Percentiles rank a stretch among this genome's conserved stretches.
phyloP scores from a whole-genome alignment of 164 flowering plant species.

The Chimonanthus praecox region DNA sequence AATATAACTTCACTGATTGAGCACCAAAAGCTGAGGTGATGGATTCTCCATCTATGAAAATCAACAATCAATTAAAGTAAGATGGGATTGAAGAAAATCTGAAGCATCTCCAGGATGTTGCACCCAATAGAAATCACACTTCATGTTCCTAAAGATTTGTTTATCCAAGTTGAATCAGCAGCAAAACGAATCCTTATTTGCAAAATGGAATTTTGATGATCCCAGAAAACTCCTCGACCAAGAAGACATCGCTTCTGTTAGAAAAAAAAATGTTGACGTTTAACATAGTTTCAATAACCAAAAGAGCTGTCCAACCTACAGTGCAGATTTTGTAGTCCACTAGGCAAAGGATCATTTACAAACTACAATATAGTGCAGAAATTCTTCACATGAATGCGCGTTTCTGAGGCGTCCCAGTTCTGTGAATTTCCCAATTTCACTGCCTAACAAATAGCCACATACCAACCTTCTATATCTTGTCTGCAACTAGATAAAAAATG shows the following conservation, averaged over 20 bases:
- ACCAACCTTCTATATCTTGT: background rate
- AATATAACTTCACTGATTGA: background rate
- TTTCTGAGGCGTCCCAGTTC: background rate
- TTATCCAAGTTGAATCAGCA: background rate
- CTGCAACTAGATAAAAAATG: constrained; percentile 5
- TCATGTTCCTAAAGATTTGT: background rate
- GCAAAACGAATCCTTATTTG: background rate
- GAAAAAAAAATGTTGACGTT: background rate
- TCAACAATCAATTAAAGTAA: constrained; percentile 1
- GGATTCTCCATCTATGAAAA: background rate
- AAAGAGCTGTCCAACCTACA: background rate
- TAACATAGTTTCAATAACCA: background rate
- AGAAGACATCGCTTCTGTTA: background rate
- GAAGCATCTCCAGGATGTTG: background rate
- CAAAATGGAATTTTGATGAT: background rate
- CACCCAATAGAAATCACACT: background rate
- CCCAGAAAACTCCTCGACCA: background rate
- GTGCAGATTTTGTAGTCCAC: background rate
- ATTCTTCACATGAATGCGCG: background rate
- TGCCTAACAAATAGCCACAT: background rate
- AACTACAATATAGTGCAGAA: background rate
- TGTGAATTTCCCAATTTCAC: background rate
- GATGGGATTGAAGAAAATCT: background rate
- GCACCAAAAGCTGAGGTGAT: background rate
- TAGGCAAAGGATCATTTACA: background rate